Base-by-base conservation (phyloP, 2,329 filamentous ascomycete species). In the Pseudogymnoascus sp. region DNA sequence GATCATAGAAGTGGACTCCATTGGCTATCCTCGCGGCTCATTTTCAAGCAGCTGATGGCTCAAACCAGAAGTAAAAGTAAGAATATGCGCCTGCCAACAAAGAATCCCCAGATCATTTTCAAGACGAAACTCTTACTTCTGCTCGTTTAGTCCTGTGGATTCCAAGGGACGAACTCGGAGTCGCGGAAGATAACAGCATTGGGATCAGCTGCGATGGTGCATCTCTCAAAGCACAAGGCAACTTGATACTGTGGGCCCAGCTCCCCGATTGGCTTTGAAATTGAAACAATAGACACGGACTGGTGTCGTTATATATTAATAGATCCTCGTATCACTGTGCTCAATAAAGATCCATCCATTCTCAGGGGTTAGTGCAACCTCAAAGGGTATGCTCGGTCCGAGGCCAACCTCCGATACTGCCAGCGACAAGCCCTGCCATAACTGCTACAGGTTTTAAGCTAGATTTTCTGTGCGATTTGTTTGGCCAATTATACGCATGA, bases 341-440 rank as follows among this genome's bases (percentile, higher is more conserved):
- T 35, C 11, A 35, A 35, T 35, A 35, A 14, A 35, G 34, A 35
- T 35, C 34, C 12, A 35, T 35, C 34, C 34, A 35, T 35, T 14
- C 34, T 14, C 11, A 35, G 34, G 34, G 34, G 34, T 14, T 14
- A 35, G 34, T 35, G 34, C 11, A 35, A 35, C 34, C 11, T 35
- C 11, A 35, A 35, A 35, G 34, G 11, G 34, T 35, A 35, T 35
- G 86, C 84, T 62, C 88, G 88, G 75, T 86, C 1, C 89, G 89
- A 57, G 87, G 89, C 88, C 88, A 92, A 34, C 86, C 87, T 14
- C 85, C 88, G 35, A 92, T 82, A 69, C 86, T 87, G 47, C 88
- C 88, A 9, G 88, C 89, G 58, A 92, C 84, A 62, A 92, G 86
- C 63, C 89, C 89, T n/a, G 88, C 87, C 89, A 91, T 91, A 63